Evolutionary conservation across 2,329 filamentous ascomycete species (phyloP).

Genomic region (Fusarium mundagurra): DNA sequence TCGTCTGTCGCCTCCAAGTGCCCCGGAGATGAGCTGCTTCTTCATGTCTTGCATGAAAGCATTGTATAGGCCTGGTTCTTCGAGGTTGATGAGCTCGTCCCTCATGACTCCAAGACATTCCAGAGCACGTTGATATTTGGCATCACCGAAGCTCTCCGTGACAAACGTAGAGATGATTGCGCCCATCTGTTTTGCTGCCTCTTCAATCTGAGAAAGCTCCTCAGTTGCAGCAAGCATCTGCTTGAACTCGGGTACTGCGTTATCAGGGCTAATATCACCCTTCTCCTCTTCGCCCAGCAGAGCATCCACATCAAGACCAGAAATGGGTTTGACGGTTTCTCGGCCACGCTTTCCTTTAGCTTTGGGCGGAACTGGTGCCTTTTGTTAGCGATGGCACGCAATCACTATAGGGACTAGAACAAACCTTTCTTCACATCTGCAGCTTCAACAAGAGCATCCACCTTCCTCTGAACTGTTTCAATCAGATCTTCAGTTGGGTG

Average conservation of each 20-base stretch:
- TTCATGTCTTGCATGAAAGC: constrained; percentile 77
- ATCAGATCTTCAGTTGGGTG: constrained; percentile 75
- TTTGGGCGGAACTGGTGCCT: constrained; percentile 75
- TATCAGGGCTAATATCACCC: constrained; percentile 65
- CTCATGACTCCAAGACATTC: constrained; percentile 83
- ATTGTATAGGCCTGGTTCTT: constrained; percentile 83
- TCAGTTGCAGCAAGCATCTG: constrained; percentile 73
- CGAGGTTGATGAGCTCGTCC: constrained; percentile 77
- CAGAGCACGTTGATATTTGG: constrained; percentile 76
- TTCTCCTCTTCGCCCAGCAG: constrained; percentile 71
- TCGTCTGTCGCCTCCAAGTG: constrained; percentile 78
- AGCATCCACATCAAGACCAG: constrained; percentile 85
- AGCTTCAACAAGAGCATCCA: constrained; percentile 72
- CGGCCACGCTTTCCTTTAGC: constrained; percentile 76
- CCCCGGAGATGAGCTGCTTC: constrained; percentile 71
- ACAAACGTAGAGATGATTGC: constrained; percentile 75
- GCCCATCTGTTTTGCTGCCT: constrained; percentile 79
- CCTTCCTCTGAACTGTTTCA: constrained; percentile 61
- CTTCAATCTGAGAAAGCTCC: constrained; percentile 69
- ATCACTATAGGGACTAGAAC: not conserved
- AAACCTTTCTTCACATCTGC: constrained; percentile 86
- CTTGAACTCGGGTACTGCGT: constrained; percentile 91
- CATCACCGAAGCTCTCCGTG: constrained; percentile 77
- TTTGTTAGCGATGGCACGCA: constrained; percentile 22
- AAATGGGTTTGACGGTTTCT: constrained; percentile 82